Evolutionary conservation across 108 stramenopile genomes (phyloP).

Genomic region (Cyclostephanos tholiformis): DNA sequence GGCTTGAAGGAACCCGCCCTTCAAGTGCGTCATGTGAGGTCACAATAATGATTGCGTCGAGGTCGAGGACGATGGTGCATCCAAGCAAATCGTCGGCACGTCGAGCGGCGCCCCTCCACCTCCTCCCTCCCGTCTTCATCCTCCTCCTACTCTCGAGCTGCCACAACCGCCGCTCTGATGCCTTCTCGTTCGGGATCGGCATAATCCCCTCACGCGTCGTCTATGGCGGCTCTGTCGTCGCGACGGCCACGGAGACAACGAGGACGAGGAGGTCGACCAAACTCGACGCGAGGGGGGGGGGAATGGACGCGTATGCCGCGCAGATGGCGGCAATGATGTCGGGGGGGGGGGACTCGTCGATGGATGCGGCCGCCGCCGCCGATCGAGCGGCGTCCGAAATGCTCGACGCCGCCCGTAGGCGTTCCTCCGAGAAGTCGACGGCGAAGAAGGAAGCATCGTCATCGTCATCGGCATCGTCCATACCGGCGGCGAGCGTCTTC

Average conservation of each 20-base stretch:
- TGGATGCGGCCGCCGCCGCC: background rate
- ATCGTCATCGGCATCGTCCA: background rate
- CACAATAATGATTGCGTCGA: no score
- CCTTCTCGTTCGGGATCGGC: background rate
- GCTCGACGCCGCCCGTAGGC: slow-evolving; percentile 9
- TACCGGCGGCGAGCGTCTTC: slow-evolving; percentile 3
- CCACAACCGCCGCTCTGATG: background rate
- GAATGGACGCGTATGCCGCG: slow-evolving; percentile 52
- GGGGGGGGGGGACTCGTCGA: background rate
- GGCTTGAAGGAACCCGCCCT: no score
- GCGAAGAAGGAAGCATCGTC: no score
- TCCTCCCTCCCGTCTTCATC: background rate
- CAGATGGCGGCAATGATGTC: slow-evolving; percentile 14
- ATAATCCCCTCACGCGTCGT: background rate
- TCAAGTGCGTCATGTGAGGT: no score
- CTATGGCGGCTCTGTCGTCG: background rate
- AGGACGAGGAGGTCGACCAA: no score
- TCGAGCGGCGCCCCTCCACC: background rate
- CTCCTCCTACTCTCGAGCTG: background rate
- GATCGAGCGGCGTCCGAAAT: background rate
- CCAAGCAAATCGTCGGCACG: no score
- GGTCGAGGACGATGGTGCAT: no score
- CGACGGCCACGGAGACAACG: background rate
- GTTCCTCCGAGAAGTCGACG: no score
- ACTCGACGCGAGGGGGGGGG: slow-evolving; percentile 61